Evolutionary conservation across 371 early-diverging fungal genomes (phyloP).

Genomic region (Smittium culicis): DNA sequence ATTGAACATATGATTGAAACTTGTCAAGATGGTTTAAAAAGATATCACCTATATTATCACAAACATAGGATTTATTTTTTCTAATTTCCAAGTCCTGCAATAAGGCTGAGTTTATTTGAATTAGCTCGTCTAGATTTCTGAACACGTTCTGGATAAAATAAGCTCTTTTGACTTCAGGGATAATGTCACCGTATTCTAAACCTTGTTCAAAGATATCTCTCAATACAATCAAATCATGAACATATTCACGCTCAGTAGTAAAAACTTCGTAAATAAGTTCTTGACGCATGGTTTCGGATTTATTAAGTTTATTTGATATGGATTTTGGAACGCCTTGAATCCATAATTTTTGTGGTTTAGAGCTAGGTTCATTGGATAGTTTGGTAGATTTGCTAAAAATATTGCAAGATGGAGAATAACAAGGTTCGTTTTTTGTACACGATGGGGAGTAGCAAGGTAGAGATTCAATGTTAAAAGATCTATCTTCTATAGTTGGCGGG

Average conservation of each 20-base stretch:
- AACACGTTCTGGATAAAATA: constrained; percentile 62
- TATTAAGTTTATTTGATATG: constrained; percentile 49
- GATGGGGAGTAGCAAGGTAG: constrained; percentile 84
- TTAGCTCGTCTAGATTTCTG: constrained; percentile 61
- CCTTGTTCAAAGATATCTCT: constrained; percentile 69
- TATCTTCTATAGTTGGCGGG: no score
- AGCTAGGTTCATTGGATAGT: neutral
- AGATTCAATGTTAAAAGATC: neutral
- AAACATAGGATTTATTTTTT: constrained; percentile 52
- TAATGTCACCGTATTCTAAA: constrained; percentile 43
- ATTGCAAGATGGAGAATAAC: constrained; percentile 76
- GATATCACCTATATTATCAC: constrained; percentile 74
- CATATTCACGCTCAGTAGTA: constrained; percentile 77
- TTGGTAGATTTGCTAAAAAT: constrained; percentile 2
- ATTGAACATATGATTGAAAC: constrained; percentile 69
- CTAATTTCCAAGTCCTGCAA: constrained; percentile 47
- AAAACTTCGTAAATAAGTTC: constrained; percentile 85
- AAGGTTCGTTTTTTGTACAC: constrained; percentile 58
- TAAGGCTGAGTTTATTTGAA: constrained; percentile 50
- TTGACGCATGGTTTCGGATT: constrained; percentile 68
- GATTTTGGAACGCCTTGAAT: constrained; percentile 51
- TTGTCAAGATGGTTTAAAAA: constrained; percentile 53
- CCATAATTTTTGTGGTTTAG: constrained; percentile 30
- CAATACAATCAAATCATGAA: constrained; percentile 59
- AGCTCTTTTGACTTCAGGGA: constrained; percentile 43